phyloP scores from a whole-genome alignment of 805 yeast species.

The Yamadazyma sp. region DNA sequence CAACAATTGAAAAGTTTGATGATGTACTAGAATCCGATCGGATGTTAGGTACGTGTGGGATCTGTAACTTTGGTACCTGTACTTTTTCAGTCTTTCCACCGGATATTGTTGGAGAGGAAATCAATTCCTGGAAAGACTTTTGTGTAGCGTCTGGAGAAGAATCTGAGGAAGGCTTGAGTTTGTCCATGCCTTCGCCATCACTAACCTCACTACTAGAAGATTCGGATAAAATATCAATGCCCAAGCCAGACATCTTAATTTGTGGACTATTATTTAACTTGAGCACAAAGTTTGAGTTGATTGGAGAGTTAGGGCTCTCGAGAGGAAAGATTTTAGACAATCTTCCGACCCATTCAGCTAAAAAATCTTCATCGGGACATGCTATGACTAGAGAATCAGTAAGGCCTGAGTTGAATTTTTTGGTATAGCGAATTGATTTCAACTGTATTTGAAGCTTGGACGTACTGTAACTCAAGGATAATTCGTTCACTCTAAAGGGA shows the following conservation, averaged over 20 bases:
- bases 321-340: conserved; percentile 35
- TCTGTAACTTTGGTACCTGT: neutral
- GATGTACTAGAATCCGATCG: conserved; percentile 9
- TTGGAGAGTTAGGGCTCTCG: conserved; percentile 24
- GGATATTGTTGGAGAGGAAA: conserved; percentile 8
- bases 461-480: conserved; percentile 15
- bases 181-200: conserved; percentile 6
- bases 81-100: conserved; percentile 1
- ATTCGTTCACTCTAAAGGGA: conserved; percentile 33
- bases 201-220: conserved; percentile 7
- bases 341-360: conserved; percentile 32
- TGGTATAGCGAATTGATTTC: conserved; percentile 21
- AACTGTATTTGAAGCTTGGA: conserved; percentile 16
- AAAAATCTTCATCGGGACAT: conserved; percentile 17
- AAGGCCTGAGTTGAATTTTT: conserved; percentile 10
- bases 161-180: conserved; percentile 1
- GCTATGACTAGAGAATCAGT: conserved; percentile 16
- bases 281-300: conserved; percentile 21
- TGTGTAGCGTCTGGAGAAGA: conserved; percentile 7
- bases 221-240: conserved; percentile 28
- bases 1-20: conserved; percentile 12
- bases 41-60: neutral
- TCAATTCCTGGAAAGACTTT: conserved; percentile 3
- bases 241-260: conserved; percentile 31
- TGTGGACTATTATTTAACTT: conserved; percentile 16